Evolutionary conservation across 345 rosid genomes (phyloP), one percentile per base, ranked within the genome.

Genomic region (Populus simonii): DNA sequence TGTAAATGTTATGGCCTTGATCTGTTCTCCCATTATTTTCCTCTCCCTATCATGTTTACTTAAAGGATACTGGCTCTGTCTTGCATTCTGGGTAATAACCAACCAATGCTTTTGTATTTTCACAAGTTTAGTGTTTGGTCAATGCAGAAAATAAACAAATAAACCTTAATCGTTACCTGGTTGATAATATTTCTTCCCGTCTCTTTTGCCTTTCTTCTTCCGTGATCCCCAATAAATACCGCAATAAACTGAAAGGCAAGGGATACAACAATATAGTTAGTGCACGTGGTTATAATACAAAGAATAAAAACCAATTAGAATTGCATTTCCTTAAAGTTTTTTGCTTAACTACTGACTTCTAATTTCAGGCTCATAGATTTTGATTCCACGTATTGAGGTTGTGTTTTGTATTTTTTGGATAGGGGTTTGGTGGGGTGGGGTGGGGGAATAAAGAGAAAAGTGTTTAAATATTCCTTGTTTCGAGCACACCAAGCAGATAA

Each of bases 151-250:
- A 23, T 10, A 77, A 12, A n/a, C 2, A 25, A 43, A 39, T 23
- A 23, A 41, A 69, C 53, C 41, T n/a, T 11, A 49, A 59, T 41
- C 43, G 31, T 83, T 87, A 90, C 98, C 98, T 93, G 75, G 99
- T 93, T 79, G 97, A 83, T 71, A 96, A 69, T 76, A 96, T 93
- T 88, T 96, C 96, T 77, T 89, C 96, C 8, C 97, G 94, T 83
- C 91, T 92, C 88, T 27, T 85, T 75, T 88, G 88, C 83, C 98
- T 85, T 86, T 93, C 98, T 83, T 92, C 98, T 77, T 93, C 98
- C 0, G 96, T 90, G 65, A 91, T 77, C 23, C 98, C 98, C 86
- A 93, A 78, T 49, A 96, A 82, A 84, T 93, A 77, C 66, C 97
- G 74, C 35, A 79, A 47, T 61, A 79, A 68, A 61, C 82, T 79